Evolutionary conservation across 2,329 filamentous ascomycete genomes (phyloP).

Genomic region (Plectosphaerella sp.): DNA sequence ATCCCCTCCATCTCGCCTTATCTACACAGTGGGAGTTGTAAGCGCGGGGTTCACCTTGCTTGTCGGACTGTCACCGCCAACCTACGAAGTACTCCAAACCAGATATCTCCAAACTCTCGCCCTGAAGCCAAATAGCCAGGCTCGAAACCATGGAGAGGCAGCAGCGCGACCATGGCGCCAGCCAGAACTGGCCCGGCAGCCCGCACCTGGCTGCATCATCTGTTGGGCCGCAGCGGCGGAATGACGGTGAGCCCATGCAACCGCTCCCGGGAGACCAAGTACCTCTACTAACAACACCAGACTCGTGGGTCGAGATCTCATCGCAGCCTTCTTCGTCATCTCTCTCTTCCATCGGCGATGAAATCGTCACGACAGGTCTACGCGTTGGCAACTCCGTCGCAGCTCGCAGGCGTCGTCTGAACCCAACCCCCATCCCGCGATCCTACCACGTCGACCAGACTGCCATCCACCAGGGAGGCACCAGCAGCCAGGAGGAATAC

Average conservation of each 20-base stretch:
- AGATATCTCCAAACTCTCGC: background rate
- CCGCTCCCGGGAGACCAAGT: conserved; percentile 11
- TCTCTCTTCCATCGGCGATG: conserved; percentile 77
- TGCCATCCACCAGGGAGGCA: conserved; percentile 34
- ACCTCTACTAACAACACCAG: conserved; percentile 39
- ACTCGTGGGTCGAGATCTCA: conserved; percentile 94
- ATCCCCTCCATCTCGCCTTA: background rate
- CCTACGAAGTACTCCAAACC: background rate
- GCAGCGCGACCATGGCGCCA: conserved; percentile 14
- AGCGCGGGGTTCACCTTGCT: background rate
- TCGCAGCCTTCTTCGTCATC: conserved; percentile 94
- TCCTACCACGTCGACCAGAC: conserved; percentile 33
- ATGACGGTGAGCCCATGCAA: conserved; percentile 13
- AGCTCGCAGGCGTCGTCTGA: conserved; percentile 52
- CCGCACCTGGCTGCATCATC: conserved; percentile 10
- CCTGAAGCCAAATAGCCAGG: too few relatives aligned
- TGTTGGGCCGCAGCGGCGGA: conserved; percentile 9
- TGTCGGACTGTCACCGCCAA: too few relatives aligned
- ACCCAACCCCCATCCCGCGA: conserved; percentile 24
- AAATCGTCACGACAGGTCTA: conserved; percentile 86
- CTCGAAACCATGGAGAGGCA: conserved; percentile 8
- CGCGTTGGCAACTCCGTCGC: conserved; percentile 64
- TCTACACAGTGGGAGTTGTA: background rate
- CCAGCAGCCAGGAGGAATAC: conserved; percentile 89
- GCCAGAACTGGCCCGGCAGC: conserved; percentile 17